These are phyloP conservation scores for Pterulicium gracile DNA, from an alignment of 1,284 basidiomycete genomes.

Conservation along the genomic window DNA sequence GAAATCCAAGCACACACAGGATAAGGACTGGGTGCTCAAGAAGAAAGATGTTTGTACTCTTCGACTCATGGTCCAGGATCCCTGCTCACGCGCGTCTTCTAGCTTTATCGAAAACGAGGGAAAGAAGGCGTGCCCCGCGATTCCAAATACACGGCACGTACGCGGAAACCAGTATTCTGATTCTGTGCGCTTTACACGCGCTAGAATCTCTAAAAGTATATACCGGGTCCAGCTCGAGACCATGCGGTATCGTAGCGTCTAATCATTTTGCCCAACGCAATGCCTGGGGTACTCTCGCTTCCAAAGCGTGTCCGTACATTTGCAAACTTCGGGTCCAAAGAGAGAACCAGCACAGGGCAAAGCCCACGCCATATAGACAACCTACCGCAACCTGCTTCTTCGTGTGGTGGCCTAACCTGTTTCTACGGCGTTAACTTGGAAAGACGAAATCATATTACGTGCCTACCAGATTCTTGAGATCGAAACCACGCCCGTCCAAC, in stretches of 20 bases:
- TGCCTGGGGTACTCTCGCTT: too few species aligned
- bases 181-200: too few species aligned
- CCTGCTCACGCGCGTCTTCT: conserved; percentile 7
- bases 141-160: conserved; percentile 75
- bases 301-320: conserved; percentile 16
- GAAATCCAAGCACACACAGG: conserved; percentile 59
- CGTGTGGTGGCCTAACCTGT: conserved; percentile 80
- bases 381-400: conserved; percentile 67
- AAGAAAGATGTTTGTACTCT: conserved; percentile 64
- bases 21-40: conserved; percentile 72
- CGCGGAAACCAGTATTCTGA: conserved; percentile 59
- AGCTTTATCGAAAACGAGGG: conserved; percentile 75
- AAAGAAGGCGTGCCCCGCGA: conserved; percentile 73
- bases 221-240: too few species aligned
- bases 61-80: conserved; percentile 3
- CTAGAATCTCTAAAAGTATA: too few species aligned
- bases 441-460: conserved; percentile 57
- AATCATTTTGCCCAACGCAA: too few species aligned
- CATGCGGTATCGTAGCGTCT: too few species aligned
- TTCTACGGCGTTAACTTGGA: too few species aligned
- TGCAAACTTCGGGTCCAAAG: conserved; percentile 39
- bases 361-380: conserved; percentile 41
- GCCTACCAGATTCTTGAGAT: conserved; percentile 42
- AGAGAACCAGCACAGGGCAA: conserved; percentile 50
- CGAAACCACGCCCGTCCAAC: neutral